Conservation (phyloP, 1,284 basidiomycete species). For the Moesziomyces sp. region DNA sequence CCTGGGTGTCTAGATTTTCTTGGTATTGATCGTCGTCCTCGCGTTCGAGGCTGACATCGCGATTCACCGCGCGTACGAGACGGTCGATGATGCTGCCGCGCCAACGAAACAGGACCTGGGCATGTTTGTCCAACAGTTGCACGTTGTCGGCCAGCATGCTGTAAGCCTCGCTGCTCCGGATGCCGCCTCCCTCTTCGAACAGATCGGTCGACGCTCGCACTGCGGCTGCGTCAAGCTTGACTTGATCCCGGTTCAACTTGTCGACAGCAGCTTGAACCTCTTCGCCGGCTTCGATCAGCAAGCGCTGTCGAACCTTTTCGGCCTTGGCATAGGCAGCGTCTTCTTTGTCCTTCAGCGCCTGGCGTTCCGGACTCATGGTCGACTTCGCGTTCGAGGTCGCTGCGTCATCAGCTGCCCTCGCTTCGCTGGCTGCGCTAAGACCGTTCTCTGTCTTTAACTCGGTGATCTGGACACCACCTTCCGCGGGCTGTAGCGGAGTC, state of each 20-base stretch:
- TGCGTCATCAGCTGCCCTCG: too few species aligned
- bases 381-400: neutral
- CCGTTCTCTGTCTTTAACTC: too few species aligned
- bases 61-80: constrained; percentile 55
- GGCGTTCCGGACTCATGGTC: constrained; percentile 23
- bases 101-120: constrained; percentile 53
- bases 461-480: too few species aligned
- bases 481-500: too few species aligned
- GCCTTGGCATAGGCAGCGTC: constrained; percentile 56
- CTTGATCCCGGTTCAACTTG: constrained; percentile 16
- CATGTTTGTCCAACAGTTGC: constrained; percentile 47
- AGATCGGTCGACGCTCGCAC: constrained; percentile 16
- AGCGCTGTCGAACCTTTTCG: constrained; percentile 53
- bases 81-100: constrained; percentile 46
- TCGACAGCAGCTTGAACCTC: constrained; percentile 36
- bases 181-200: constrained; percentile 33
- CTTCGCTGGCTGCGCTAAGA: too few species aligned
- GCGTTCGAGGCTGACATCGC: constrained; percentile 57
- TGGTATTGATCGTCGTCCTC: constrained; percentile 65
- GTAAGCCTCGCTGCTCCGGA: constrained; percentile 18
- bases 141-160: constrained; percentile 6
- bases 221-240: neutral
- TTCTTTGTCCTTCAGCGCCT: constrained; percentile 44
- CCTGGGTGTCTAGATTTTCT: constrained; percentile 63
- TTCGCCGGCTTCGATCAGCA: constrained; percentile 51